Base-by-base conservation (phyloP, 345 rosid species). In the Eucalyptus pauciflora region DNA sequence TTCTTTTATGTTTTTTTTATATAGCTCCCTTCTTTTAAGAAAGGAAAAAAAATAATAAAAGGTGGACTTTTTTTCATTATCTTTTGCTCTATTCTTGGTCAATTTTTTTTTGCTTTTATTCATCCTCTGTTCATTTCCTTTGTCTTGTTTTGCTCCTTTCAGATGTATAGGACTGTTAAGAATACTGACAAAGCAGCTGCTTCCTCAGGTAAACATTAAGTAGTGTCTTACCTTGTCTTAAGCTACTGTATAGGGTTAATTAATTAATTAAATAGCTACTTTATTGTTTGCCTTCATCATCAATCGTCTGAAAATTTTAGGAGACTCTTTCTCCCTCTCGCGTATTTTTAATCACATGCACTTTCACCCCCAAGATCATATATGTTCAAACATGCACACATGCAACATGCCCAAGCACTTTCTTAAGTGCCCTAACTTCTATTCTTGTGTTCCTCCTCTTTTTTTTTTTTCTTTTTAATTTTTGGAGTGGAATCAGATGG, bases 91-190 rank as follows among this genome's bases (percentile, higher is more conserved):
- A 18, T 51, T 80, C 71, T 76, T 89, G 7, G 49, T 48, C 27
- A 15, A 24, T 15, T 52, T 16, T 37, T 64, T 31, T 48, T 69
- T 27, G 33, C 46, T 31, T 79, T 3, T 60, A 60, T 50, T 41
- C 64, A 62, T 25, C 20, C 50, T 54, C 43, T 43, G 58, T 86
- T 91, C 29, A 56, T 90, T 87, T 85, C 33, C 43, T 89, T 90
- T 89, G 90, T 85, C 88, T 48, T 45, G 81, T 88, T 89, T 90
- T 86, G 88, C 62, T 50, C 87, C 52, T 88, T 54, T 88, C 94
- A 94, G 96, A 94, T 94, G 96, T 94, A 92, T 87, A 92, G 96
- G 92, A 94, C 96, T 89, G 93, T 94, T 56, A 94, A 93, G 92
- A 91, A 92, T 92, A 93, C 95, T 88, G 94, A 93, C 92, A 94